These are phyloP conservation scores for Chalciporus sp. DNA, from an alignment of 1,284 basidiomycete species.

Conservation along the genomic window DNA sequence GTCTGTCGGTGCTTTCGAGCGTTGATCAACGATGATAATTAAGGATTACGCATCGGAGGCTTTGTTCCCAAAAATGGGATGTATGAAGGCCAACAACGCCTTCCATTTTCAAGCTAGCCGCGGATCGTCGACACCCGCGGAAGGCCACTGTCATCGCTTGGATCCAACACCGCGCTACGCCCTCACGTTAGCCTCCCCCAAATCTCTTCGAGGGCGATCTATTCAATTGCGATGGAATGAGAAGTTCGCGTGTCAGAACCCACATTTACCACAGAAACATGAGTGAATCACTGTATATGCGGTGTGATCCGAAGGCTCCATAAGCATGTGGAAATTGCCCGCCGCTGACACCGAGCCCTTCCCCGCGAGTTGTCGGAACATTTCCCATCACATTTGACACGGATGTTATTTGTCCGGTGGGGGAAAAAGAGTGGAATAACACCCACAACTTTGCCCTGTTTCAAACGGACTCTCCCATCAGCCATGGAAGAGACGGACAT, in stretches of 20 bases:
- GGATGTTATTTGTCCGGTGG: background rate
- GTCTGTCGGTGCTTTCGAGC: slow-evolving; percentile 2
- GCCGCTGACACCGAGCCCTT: background rate
- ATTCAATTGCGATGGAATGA: too few relatives aligned
- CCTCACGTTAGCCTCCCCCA: too few relatives aligned
- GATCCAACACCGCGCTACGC: background rate
- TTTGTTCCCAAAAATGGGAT: background rate
- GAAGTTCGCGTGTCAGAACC: too few relatives aligned
- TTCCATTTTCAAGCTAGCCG: slow-evolving; percentile 1
- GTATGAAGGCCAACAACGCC: background rate
- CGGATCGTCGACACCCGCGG: background rate
- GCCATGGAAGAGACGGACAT: background rate
- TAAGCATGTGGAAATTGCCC: background rate
- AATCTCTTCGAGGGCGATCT: too few relatives aligned
- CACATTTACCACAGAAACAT: too few relatives aligned
- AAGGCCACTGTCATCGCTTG: too few relatives aligned
- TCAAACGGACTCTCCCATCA: background rate
- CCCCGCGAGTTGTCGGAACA: slow-evolving; percentile 1
- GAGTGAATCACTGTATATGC: too few relatives aligned
- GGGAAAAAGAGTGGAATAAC: background rate
- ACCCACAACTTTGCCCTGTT: background rate
- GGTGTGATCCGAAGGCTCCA: slow-evolving; percentile 12
- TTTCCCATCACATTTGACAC: slow-evolving; percentile 9
- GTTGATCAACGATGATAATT: slow-evolving; percentile 10
- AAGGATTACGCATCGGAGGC: background rate